phyloP scores from a whole-genome alignment of 495 filamentous ascomycete genomes.

The Hyaloscypha variabilis region DNA sequence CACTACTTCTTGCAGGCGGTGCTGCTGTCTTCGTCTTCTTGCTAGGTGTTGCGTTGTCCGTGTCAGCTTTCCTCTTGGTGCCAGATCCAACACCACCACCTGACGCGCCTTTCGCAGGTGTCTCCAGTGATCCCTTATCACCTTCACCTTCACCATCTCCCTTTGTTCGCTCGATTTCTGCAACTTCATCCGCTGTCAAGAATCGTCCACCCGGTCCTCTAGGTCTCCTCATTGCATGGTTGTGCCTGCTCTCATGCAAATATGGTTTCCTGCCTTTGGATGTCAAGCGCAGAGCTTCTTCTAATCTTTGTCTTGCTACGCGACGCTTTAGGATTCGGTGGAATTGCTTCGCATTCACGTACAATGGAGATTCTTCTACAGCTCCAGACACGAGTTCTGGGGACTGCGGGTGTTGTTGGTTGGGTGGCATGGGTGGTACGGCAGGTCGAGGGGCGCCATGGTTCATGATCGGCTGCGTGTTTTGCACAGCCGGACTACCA shows the following conservation, averaged over 20 bases:
- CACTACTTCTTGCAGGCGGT: slow-evolving; percentile 33
- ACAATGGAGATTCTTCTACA: slow-evolving; percentile 93
- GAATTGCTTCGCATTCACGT: slow-evolving; percentile 99
- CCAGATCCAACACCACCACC: slow-evolving; percentile 45
- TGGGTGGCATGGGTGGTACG: slow-evolving; percentile 48
- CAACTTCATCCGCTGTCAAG: slow-evolving; percentile 97
- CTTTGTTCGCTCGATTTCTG: slow-evolving; percentile 76
- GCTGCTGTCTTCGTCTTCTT: slow-evolving; percentile 57
- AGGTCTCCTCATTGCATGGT: slow-evolving; percentile 96
- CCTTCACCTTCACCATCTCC: slow-evolving; percentile 38
- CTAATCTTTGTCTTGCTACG: slow-evolving; percentile 89
- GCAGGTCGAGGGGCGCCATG: slow-evolving; percentile 49
- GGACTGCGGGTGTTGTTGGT: slow-evolving; percentile 65
- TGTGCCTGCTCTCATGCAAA: slow-evolving; percentile 97
- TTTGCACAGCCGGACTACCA: slow-evolving; percentile 61
- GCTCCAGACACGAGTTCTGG: slow-evolving; percentile 76
- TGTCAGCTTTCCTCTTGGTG: slow-evolving; percentile 42
- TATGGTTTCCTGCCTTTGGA: slow-evolving; percentile 97
- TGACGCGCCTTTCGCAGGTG: slow-evolving; percentile 43
- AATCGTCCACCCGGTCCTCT: slow-evolving; percentile 96
- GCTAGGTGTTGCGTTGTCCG: slow-evolving; percentile 44
- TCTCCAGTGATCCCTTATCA: slow-evolving; percentile 35
- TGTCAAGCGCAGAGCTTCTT: slow-evolving; percentile 87
- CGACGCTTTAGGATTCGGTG: slow-evolving; percentile 94
- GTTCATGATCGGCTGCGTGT: slow-evolving; percentile 59